Evolutionary conservation across 768 basidiomycete genomes (phyloP), one percentile per base, ranked within the genome.

Genomic region (Amanita rimosa): DNA sequence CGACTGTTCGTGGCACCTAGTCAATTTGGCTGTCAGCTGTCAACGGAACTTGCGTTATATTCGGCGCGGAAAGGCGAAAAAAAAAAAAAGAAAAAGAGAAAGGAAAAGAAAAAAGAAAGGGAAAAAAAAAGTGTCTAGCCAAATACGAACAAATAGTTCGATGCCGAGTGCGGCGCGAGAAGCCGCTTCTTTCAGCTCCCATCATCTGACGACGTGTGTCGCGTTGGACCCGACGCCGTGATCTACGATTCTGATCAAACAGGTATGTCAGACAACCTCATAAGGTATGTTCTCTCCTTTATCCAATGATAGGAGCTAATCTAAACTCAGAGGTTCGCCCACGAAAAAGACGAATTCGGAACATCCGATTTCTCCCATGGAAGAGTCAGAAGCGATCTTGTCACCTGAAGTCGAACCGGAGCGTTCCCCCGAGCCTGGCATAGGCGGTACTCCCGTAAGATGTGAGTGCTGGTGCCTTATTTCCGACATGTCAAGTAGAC

Each of bases 391-490:
- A 58, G 61, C 60, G 22, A 49, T 73, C 2, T 57, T 73, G 48
- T 77, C 71, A 21, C 67, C 71, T 53, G 63, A 64, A 34, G 63
- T 69, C 39, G 76, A 80, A 52, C 66, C 70, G 49, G 83, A 85
- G 55, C 37, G 16, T 13, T 37, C 37, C 13, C 84, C 84, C n/a
- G 72, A 67, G 46, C 86, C 86, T 47, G 87, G 87, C 31, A 52
- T 89, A 21, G 66, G 82, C 62, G 87, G 87, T 21, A 66, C 72
- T 29, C 87, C 88, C 37, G 86, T 91, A 50, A 75, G 85, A 57
- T 91, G 88, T 90, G 68, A 71, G 87, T 76, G 46, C n/a, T 40
- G 29, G n/a, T 6, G 27, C 29, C 51, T 47, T 43, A 33, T 45
- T 31, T 39, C 14, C 27, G 33, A 16, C 31, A 46, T 29, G 29